Conservation (phyloP, 345 rosid genomes). For the Gossypium turneri region DNA sequence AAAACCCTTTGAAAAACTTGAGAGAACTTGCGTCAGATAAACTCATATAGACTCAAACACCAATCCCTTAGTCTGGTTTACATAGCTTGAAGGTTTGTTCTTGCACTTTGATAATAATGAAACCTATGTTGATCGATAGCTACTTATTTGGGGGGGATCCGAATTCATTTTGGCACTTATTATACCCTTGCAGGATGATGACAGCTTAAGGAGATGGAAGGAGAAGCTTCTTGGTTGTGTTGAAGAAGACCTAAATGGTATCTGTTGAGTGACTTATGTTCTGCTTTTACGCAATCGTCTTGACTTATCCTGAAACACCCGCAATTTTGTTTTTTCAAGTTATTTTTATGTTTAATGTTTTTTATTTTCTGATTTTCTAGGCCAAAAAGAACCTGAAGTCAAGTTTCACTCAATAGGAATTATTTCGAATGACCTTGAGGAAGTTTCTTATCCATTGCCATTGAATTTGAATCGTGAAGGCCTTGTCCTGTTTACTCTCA, state of each 20-base stretch:
- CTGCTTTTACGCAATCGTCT: background rate
- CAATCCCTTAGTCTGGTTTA: background rate
- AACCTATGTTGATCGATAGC: background rate
- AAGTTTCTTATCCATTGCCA: conserved; percentile 38
- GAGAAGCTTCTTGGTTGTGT: conserved; percentile 69
- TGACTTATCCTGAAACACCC: background rate
- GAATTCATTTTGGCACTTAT: background rate
- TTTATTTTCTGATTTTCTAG: conserved; percentile 23
- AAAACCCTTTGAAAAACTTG: background rate
- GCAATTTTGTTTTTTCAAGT: background rate
- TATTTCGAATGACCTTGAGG: conserved; percentile 43
- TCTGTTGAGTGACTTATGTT: background rate
- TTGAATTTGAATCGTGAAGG: conserved; percentile 25
- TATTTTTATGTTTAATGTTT: background rate
- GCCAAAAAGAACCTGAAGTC: conserved; percentile 51
- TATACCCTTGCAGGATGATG: conserved; percentile 59
- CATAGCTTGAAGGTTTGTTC: background rate
- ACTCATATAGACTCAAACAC: background rate
- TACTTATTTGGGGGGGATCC: background rate
- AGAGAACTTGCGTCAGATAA: background rate
- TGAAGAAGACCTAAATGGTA: conserved; percentile 46
- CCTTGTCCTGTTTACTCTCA: conserved; percentile 34
- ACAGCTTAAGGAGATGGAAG: conserved; percentile 78
- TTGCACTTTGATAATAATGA: background rate
- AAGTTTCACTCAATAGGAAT: conserved; percentile 50